Evolutionary conservation across 225 moss, liverwort and hornwort genomes (phyloP), one percentile per base, ranked within the genome.

Genomic region (Pleurozium schreberi): DNA sequence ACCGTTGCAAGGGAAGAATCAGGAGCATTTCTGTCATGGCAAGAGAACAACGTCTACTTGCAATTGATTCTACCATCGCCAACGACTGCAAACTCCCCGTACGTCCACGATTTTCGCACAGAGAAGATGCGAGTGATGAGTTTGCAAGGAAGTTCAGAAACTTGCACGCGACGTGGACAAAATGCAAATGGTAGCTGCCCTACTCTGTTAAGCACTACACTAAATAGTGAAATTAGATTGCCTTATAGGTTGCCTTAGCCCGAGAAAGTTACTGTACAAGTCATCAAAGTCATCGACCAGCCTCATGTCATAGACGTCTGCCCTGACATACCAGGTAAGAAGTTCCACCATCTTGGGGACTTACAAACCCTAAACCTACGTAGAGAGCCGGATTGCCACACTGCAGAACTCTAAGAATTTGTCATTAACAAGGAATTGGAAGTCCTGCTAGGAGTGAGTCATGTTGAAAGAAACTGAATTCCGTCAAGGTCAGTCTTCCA

Each of bases 1-100:
- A 89, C 89, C 73, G 42, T 5, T 27, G 93, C 92, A 45, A 95
- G 75, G 67, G 91, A 81, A 4, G 89, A 89, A 47, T 95, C 86
- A 7, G 91, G 75, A 18, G 85, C 84, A 38, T 92, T 81, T 49
- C 67, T 31, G 11, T 88, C 83, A 75, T 73, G 71, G 43, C 42
- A 17, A 43, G 73, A 86, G 38, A 86, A 49, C 83, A 90, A 23
- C 47, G 75, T 74, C 90, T 80, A 88, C 22, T 67, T 11, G 62
- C 65, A 52, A 28, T 25, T 12, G 86, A n/a, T 49, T 91, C 70
- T 25, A 84, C 88, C 91, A 87, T 89, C 5, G 12, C 18, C 61
- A 45, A 60, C 85, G 18, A 59, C 45, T 25, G 43, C 61, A 16
- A 43, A 71, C 23, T 60, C 58, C 71, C 15, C 59, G 13, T n/a